These are phyloP conservation scores for Saccharomycopsis synnaedendra DNA, from an alignment of 805 yeast genomes.

Conservation along the genomic window DNA sequence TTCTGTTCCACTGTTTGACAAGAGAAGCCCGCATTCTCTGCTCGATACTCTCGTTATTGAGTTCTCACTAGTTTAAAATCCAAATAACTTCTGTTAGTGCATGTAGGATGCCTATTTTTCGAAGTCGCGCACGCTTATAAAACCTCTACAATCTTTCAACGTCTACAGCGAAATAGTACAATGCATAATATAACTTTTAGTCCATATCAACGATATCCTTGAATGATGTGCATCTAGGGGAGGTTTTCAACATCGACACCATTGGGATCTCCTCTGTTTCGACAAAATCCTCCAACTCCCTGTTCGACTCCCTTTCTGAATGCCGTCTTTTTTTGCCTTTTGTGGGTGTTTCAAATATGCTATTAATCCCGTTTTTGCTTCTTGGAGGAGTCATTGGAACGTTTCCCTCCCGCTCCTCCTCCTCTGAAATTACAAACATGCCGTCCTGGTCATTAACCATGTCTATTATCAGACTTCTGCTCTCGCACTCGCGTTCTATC, in stretches of 20 bases:
- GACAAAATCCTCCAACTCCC: background rate
- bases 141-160: too few species aligned
- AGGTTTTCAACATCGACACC: slow-evolving; percentile 8
- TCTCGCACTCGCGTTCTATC: background rate
- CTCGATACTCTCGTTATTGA: too few species aligned
- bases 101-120: too few species aligned
- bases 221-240: slow-evolving; percentile 9
- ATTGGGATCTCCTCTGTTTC: background rate
- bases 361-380: background rate
- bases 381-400: background rate
- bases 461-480: background rate
- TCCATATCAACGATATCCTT: background rate
- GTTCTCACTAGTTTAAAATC: too few species aligned
- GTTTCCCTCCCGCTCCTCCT: background rate
- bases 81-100: too few species aligned
- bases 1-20: too few species aligned
- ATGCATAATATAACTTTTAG: too few species aligned
- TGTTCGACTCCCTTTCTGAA: background rate
- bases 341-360: background rate
- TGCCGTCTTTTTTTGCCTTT: background rate
- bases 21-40: too few species aligned
- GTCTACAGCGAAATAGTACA: too few species aligned
- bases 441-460: background rate
- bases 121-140: too few species aligned
- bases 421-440: slow-evolving; percentile 10